A percentile compares a stretch with the other conserved stretches of the same genome.
These are phyloP conservation scores for Geotrichum siamense DNA, from an alignment of 1,139 yeast genomes.

Conservation along the genomic window DNA sequence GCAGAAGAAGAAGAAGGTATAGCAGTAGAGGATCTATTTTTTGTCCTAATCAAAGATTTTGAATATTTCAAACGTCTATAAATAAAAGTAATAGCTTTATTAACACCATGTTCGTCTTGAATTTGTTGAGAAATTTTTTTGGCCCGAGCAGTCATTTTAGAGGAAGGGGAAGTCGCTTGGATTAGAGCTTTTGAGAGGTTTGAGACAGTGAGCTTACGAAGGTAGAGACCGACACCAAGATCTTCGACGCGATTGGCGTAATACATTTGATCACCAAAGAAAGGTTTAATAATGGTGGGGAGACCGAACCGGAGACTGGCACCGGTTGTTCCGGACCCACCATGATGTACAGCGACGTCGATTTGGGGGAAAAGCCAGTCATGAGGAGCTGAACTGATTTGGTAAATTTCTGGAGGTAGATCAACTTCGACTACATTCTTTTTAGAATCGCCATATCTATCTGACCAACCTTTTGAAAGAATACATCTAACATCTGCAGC, in stretches of 20 bases:
- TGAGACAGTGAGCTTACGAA: conserved; percentile 59
- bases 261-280: conserved; percentile 93
- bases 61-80: conserved; percentile 80
- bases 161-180: conserved; percentile 60
- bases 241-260: conserved; percentile 84
- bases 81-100: conserved; percentile 63
- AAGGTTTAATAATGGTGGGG: conserved; percentile 88
- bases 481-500: conserved; percentile 80
- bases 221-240: conserved; percentile 73
- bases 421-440: conserved; percentile 39
- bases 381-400: conserved; percentile 76
- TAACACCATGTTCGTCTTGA: conserved; percentile 71
- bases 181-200: conserved; percentile 59
- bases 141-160: conserved; percentile 61
- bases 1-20: too few relatives aligned
- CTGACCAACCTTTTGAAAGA: conserved; percentile 93
- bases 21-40: too few relatives aligned
- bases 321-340: conserved; percentile 97
- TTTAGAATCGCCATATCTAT: conserved; percentile 43
- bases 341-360: conserved; percentile 96
- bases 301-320: conserved; percentile 79
- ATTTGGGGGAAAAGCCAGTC: conserved; percentile 88
- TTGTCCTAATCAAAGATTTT: conserved; percentile 24
- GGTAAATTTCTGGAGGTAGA: conserved; percentile 61
- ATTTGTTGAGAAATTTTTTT: conserved; percentile 54